Conservation (phyloP, 2,329 filamentous ascomycete genomes). For the Dichotomopilus funicola region DNA sequence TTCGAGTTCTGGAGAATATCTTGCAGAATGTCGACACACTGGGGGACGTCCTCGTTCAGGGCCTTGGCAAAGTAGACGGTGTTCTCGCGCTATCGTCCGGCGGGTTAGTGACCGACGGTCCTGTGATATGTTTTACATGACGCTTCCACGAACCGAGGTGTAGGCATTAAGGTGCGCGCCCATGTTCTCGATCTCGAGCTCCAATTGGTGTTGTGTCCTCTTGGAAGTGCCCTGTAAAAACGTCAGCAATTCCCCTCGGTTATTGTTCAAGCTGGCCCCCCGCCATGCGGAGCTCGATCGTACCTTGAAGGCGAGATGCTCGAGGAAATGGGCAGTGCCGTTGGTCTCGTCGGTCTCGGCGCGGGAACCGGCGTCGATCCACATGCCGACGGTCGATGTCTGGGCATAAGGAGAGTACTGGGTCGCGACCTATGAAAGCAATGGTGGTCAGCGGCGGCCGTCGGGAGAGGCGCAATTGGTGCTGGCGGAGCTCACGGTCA, state of each 20-base stretch:
- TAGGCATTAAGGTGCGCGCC: slow-evolving; percentile 98
- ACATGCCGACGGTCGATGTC: slow-evolving; percentile 96
- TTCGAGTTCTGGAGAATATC: slow-evolving; percentile 99
- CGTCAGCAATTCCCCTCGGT: slow-evolving; percentile 4
- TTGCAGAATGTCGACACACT: slow-evolving; percentile 95
- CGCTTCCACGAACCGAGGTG: slow-evolving; percentile 65
- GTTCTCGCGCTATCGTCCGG: slow-evolving; percentile 72
- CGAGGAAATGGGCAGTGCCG: slow-evolving; percentile 98
- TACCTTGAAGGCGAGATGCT: slow-evolving; percentile 99
- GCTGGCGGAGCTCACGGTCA: slow-evolving; percentile 63
- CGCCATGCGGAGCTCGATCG: slow-evolving; percentile 11
- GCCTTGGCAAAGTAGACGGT: slow-evolving; percentile 99
- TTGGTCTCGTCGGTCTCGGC: slow-evolving; percentile 98
- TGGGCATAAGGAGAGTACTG: slow-evolving; percentile 98
- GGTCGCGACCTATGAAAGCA: slow-evolving; percentile 71
- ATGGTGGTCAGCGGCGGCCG: slow-evolving; percentile 21
- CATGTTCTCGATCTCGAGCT: slow-evolving; percentile 99
- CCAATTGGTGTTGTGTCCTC: slow-evolving; percentile 92
- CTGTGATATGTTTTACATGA: not conserved
- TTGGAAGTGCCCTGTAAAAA: slow-evolving; percentile 74
- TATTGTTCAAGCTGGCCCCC: not conserved
- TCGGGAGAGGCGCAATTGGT: slow-evolving; percentile 31
- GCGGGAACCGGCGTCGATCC: slow-evolving; percentile 98
- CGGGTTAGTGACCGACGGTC: slow-evolving; percentile 13
- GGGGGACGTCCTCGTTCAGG: slow-evolving; percentile 95